phyloP scores from a whole-genome alignment of 169 alveolate species.

The Eimeria acervulina region DNA sequence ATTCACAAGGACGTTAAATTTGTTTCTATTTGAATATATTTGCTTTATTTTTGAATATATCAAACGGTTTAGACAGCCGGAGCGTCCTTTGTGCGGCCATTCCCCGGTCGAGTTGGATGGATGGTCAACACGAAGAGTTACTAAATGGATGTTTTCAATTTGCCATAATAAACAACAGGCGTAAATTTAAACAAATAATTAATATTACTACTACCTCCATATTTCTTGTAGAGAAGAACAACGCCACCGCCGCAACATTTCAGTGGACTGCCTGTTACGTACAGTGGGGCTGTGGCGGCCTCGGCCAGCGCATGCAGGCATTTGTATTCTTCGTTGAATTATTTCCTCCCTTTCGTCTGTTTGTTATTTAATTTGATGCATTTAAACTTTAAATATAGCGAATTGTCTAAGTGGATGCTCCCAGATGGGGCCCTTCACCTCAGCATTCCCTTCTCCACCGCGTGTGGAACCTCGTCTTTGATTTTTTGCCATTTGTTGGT shows the following conservation, averaged over 20 bases:
- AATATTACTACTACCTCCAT: not conserved
- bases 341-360: not conserved
- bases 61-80: not conserved
- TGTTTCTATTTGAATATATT: not conserved
- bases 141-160: not conserved
- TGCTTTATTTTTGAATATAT: not conserved
- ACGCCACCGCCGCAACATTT: not conserved
- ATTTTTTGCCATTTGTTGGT: not conserved
- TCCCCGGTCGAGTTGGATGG: too few relatives aligned
- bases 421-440: not conserved
- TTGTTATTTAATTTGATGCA: not conserved
- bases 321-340: not conserved
- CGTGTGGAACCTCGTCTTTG: not conserved
- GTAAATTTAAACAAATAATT: not conserved
- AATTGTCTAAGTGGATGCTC: not conserved
- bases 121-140: not conserved
- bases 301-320: not conserved
- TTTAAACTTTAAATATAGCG: not conserved
- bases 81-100: too few relatives aligned
- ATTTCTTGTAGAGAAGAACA: not conserved
- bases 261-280: not conserved
- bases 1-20: not conserved
- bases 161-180: not conserved
- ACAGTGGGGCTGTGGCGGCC: conserved; percentile 22
- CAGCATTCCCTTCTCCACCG: not conserved